phyloP scores from a whole-genome alignment of 352 stramenopile genomes.

The Phytopythium ostracodes region DNA sequence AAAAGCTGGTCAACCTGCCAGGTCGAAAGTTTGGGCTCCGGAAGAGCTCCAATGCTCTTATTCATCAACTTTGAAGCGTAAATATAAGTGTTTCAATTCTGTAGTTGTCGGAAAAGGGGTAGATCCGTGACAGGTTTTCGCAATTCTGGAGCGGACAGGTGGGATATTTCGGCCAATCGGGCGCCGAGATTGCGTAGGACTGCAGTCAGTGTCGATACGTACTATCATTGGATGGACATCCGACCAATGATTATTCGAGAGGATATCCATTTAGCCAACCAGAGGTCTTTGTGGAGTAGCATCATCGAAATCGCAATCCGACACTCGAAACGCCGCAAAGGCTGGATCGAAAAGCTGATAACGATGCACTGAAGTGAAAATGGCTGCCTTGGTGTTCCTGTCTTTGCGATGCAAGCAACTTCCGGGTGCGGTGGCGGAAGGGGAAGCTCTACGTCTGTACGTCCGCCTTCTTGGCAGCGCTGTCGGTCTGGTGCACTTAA shows the following conservation, averaged over 20 bases:
- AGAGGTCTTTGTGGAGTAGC: not conserved
- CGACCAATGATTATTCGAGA: not conserved
- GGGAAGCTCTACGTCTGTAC: no score
- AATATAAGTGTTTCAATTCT: not conserved
- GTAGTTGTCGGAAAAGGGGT: constrained; percentile 6
- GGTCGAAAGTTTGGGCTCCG: not conserved
- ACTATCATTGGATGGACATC: constrained; percentile 4
- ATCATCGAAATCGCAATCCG: no score
- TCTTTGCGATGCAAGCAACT: no score
- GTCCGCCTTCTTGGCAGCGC: no score
- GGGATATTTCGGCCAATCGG: constrained; percentile 11
- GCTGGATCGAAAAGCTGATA: not conserved
- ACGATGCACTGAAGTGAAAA: not conserved
- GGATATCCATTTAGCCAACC: not conserved
- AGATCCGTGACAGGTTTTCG: constrained; percentile 7
- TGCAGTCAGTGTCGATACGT: constrained; percentile 1
- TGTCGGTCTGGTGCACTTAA: no score
- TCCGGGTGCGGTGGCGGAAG: no score
- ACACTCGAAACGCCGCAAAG: not conserved
- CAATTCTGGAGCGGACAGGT: not conserved
- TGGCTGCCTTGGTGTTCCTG: no score
- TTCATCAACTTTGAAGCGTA: not conserved
- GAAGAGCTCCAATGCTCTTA: constrained; percentile 1
- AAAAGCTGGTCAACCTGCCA: no score
- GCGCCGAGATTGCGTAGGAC: not conserved